Conservation (phyloP, 371 early-diverging fungal genomes). For the Coemansia sp. region DNA sequence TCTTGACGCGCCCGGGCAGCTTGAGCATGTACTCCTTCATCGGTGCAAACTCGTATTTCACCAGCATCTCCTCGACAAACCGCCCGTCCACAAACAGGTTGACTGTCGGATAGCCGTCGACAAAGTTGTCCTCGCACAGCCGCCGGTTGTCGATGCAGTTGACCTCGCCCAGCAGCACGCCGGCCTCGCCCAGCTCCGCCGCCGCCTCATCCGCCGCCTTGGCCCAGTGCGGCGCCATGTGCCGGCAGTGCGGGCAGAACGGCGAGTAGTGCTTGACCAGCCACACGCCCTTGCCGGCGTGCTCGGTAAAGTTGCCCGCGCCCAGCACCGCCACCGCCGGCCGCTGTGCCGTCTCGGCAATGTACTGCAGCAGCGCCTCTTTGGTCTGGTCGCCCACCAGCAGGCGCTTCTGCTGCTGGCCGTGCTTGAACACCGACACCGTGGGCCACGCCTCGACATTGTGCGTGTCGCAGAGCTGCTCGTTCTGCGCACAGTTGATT, state of each 20-base stretch:
- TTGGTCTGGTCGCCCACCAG: constrained; percentile 33
- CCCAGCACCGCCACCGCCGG: constrained; percentile 35
- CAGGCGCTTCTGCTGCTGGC: constrained; percentile 31
- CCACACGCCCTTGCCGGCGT: constrained; percentile 38
- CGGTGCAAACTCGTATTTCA: constrained; percentile 30
- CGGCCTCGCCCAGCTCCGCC: constrained; percentile 28
- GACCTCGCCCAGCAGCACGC: constrained; percentile 73
- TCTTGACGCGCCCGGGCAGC: constrained; percentile 29
- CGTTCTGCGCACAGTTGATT: constrained; percentile 69
- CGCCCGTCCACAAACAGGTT: constrained; percentile 66
- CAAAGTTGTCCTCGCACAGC: constrained; percentile 62
- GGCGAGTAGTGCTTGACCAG: constrained; percentile 52
- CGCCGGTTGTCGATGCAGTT: constrained; percentile 73
- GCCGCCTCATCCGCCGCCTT: constrained; percentile 42
- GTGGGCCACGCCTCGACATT: constrained; percentile 58
- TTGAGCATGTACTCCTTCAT: constrained; percentile 37
- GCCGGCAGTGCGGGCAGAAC: constrained; percentile 45
- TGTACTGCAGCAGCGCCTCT: constrained; percentile 16
- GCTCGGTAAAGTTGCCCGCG: constrained; percentile 34
- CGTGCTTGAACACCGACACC: constrained; percentile 46
- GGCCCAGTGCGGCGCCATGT: constrained; percentile 48
- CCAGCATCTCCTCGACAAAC: constrained; percentile 53
- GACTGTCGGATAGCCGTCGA: constrained; percentile 64
- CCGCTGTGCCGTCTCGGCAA: constrained; percentile 7
- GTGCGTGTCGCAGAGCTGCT: constrained; percentile 64